Evolutionary conservation across 148 eudicot genomes (phyloP).

Genomic region (Fagopyrum tataricum): DNA sequence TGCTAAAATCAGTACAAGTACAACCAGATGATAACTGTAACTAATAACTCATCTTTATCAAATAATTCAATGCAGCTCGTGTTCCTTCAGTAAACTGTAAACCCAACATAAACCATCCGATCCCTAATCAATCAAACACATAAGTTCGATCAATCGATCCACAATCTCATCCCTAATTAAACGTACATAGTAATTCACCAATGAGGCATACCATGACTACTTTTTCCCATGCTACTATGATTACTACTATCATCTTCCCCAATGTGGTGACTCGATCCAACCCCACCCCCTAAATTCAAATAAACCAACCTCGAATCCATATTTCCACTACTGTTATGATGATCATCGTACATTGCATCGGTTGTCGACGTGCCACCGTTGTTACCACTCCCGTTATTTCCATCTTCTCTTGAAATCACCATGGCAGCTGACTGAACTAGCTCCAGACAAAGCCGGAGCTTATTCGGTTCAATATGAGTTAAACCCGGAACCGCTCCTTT

Average conservation of each 20-base stretch:
- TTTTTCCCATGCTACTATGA: conserved; percentile 1
- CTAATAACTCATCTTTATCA: no score
- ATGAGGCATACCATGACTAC: background rate
- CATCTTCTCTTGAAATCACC: conserved; percentile 94
- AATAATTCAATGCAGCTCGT: background rate
- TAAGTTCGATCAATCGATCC: no score
- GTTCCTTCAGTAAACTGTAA: background rate
- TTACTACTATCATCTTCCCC: background rate
- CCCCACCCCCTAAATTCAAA: conserved; percentile 7
- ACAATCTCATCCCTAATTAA: background rate
- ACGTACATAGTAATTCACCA: background rate
- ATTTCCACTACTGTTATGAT: background rate
- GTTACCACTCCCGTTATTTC: conserved; percentile 7
- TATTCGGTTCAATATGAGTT: conserved; percentile 89
- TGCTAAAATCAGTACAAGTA: background rate
- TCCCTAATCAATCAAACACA: background rate
- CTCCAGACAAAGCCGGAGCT: conserved; percentile 82
- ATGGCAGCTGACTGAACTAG: conserved; percentile 88
- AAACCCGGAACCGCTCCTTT: conserved; percentile 91
- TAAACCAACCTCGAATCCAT: conserved; percentile 15
- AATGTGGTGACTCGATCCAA: background rate
- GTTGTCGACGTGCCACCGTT: background rate
- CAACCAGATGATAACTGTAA: background rate
- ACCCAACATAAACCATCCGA: background rate
- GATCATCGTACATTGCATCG: background rate